Conservation (phyloP, 768 basidiomycete genomes). For the Hortiboletus campestris region DNA sequence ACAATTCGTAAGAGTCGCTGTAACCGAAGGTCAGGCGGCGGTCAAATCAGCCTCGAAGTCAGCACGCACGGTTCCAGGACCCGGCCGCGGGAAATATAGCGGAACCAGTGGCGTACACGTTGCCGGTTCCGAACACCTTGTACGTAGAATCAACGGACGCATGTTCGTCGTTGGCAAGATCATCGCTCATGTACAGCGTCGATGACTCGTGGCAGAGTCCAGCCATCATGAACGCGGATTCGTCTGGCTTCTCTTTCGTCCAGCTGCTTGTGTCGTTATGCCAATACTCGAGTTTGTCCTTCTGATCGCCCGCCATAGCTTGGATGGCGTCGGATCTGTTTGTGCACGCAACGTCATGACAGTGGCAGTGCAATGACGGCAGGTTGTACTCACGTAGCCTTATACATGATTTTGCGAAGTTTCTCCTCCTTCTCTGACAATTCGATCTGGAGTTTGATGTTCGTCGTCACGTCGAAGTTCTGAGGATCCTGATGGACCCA, state of each 20-base stretch:
- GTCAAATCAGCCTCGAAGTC: not conserved
- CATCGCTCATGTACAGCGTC: constrained; percentile 10
- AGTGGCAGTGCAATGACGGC: too few species aligned
- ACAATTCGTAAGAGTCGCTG: constrained; percentile 15
- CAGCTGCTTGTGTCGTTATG: not conserved
- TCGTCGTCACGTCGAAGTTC: constrained; percentile 8
- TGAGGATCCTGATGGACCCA: not conserved
- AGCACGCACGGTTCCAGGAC: constrained; percentile 18
- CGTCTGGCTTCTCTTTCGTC: not conserved
- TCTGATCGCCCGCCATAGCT: not conserved
- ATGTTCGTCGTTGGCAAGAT: not conserved
- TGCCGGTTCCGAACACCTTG: constrained; percentile 9
- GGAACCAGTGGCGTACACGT: constrained; percentile 20
- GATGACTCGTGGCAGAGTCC: constrained; percentile 5
- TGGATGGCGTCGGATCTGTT: not conserved
- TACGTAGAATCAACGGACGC: constrained; percentile 16
- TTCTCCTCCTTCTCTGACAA: constrained; percentile 6
- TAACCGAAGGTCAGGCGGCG: not conserved
- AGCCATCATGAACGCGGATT: not conserved
- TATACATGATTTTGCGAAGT: constrained; percentile 7
- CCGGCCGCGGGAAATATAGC: constrained; percentile 17
- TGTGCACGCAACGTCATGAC: not conserved
- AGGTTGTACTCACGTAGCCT: constrained; percentile 3
- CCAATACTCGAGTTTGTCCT: constrained; percentile 6
- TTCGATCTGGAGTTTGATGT: constrained; percentile 8